Evolutionary conservation across 1,139 yeast genomes (phyloP).

Genomic region (Blastobotrys proliferans): DNA sequence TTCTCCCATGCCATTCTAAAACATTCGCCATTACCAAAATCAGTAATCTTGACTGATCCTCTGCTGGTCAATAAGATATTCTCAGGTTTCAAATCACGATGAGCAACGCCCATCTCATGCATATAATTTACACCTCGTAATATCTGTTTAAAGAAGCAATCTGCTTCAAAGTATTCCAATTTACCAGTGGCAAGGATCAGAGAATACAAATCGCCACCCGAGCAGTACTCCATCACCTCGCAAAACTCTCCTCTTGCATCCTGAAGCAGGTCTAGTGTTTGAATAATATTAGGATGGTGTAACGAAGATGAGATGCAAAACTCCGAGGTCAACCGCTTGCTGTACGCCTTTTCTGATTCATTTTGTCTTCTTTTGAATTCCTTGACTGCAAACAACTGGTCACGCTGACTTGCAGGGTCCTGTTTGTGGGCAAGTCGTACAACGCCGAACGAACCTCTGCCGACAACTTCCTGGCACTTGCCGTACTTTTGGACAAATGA

Average conservation of each 20-base stretch:
- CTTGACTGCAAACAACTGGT: slow-evolving; percentile 69
- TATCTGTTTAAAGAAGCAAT: slow-evolving; percentile 88
- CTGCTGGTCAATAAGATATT: slow-evolving; percentile 72
- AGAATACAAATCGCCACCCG: slow-evolving; percentile 42
- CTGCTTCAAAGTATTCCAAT: slow-evolving; percentile 82
- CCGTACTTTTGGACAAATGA: slow-evolving; percentile 70
- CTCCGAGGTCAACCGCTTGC: slow-evolving; percentile 73
- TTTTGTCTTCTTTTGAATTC: slow-evolving; percentile 57
- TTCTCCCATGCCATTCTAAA: slow-evolving; percentile 96
- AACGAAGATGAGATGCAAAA: slow-evolving; percentile 78
- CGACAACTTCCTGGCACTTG: slow-evolving; percentile 71
- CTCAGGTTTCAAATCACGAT: slow-evolving; percentile 91
- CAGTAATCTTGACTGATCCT: slow-evolving; percentile 83
- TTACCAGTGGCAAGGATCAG: slow-evolving; percentile 67
- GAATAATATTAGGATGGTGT: slow-evolving; percentile 74
- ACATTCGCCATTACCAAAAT: slow-evolving; percentile 92
- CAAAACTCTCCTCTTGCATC: slow-evolving; percentile 90
- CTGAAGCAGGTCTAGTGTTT: slow-evolving; percentile 75
- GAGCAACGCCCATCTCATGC: slow-evolving; percentile 96
- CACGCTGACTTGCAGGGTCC: slow-evolving; percentile 39
- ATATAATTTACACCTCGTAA: slow-evolving; percentile 85
- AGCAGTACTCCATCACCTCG: slow-evolving; percentile 51
- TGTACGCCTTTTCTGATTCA: slow-evolving; percentile 56
- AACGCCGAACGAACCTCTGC: slow-evolving; percentile 81
- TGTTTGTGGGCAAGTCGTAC: slow-evolving; percentile 67